A percentile compares a stretch with the other conserved stretches of the same genome.
These are phyloP conservation scores for Biscogniauxia mediterranea DNA, from an alignment of 2,329 filamentous ascomycete genomes.

Conservation along the genomic window DNA sequence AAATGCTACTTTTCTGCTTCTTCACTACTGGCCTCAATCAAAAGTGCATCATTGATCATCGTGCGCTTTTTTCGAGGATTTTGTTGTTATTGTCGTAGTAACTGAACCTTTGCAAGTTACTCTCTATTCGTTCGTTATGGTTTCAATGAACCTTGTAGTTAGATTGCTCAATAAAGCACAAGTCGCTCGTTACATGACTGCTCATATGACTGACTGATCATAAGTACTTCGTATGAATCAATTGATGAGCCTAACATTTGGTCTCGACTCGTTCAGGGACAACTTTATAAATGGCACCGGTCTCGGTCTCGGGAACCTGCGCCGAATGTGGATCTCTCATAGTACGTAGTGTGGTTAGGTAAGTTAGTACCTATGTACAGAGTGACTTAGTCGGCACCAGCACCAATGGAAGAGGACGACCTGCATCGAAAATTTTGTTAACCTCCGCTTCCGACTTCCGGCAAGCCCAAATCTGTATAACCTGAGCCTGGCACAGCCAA, in stretches of 20 bases:
- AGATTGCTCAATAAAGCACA: slow-evolving; percentile 21
- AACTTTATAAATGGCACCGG: too few relatives aligned
- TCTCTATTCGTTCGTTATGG: slow-evolving; percentile 19
- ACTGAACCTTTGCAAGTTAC: slow-evolving; percentile 12
- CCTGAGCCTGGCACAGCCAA: not conserved
- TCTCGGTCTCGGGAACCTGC: not conserved
- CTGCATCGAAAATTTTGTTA: not conserved
- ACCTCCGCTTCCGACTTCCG: not conserved
- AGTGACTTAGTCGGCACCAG: too few relatives aligned
- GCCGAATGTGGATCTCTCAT: not conserved
- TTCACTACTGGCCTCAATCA: slow-evolving; percentile 8
- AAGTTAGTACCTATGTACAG: too few relatives aligned
- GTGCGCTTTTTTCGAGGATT: not conserved
- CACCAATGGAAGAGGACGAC: not conserved
- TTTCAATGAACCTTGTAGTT: slow-evolving; percentile 4
- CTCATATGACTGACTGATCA: too few relatives aligned
- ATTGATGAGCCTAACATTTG: too few relatives aligned
- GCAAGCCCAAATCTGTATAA: not conserved
- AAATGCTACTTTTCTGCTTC: slow-evolving; percentile 24
- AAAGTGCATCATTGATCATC: not conserved
- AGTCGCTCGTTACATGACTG: slow-evolving; percentile 18
- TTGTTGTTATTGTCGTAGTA: slow-evolving; percentile 12
- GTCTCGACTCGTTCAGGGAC: too few relatives aligned
- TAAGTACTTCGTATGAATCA: too few relatives aligned
- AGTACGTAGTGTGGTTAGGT: too few relatives aligned